Percentiles rank a stretch among this genome's conserved stretches.
Conservation (phyloP, 768 basidiomycete species). For the Hydnum rufescens region DNA sequence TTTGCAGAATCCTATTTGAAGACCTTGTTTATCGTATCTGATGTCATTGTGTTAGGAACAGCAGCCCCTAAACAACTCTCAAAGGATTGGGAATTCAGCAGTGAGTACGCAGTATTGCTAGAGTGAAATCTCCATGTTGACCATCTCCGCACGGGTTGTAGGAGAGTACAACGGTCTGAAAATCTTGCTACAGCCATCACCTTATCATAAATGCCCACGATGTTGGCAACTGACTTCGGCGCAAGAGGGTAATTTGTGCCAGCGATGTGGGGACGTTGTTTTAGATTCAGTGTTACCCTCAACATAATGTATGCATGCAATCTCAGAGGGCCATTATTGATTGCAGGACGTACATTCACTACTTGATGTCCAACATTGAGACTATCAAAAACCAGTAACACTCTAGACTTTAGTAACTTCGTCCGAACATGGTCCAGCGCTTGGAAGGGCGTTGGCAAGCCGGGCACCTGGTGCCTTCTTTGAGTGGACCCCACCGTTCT, state of each 20-base stretch:
- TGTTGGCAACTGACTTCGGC: conserved; percentile 67
- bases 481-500: conserved; percentile 55
- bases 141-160: not conserved
- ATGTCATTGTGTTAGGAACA: conserved; percentile 30
- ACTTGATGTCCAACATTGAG: no score
- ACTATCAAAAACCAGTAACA: no score
- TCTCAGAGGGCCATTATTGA: no score
- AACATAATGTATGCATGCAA: no score
- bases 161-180: conserved; percentile 14
- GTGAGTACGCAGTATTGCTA: not conserved
- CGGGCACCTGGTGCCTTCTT: conserved; percentile 73
- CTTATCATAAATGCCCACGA: conserved; percentile 56
- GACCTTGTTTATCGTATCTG: conserved; percentile 65
- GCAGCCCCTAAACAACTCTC: conserved; percentile 29
- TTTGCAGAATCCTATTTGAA: conserved; percentile 40
- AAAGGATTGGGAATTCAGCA: conserved; percentile 18
- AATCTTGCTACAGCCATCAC: conserved; percentile 43
- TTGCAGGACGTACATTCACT: no score
- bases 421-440: conserved; percentile 93
- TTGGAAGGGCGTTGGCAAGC: conserved; percentile 79
- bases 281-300: no score
- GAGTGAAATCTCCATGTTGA: conserved; percentile 13
- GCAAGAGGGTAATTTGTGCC: conserved; percentile 35
- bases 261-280: conserved; percentile 30
- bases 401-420: conserved; percentile 47